A percentile compares a stretch with the other conserved stretches of the same genome.
Conservation (phyloP, 768 basidiomycete species). For the Austroboletus festivus region DNA sequence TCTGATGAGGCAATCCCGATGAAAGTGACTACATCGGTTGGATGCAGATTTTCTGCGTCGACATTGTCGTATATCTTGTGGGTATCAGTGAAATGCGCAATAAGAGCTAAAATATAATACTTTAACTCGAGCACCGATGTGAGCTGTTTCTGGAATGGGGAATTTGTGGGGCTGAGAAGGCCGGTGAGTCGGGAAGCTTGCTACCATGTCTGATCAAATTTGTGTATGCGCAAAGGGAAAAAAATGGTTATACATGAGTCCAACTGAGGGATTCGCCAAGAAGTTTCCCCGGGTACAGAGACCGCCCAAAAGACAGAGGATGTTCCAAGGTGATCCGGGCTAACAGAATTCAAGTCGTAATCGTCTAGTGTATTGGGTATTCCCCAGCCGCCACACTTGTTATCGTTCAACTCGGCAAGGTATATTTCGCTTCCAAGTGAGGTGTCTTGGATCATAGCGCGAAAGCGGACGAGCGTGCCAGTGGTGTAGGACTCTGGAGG, state of each 20-base stretch:
- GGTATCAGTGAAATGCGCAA: slow-evolving; percentile 1
- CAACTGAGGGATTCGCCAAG: slow-evolving; percentile 45
- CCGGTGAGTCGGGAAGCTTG: slow-evolving; percentile 24
- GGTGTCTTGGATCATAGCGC: slow-evolving; percentile 81
- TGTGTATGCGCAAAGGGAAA: not conserved
- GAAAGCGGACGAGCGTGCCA: slow-evolving; percentile 66
- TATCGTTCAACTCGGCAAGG: slow-evolving; percentile 43
- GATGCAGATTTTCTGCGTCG: slow-evolving; percentile 45
- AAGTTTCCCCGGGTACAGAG: slow-evolving; percentile 64
- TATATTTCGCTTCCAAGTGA: slow-evolving; percentile 73
- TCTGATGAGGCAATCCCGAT: slow-evolving; percentile 72
- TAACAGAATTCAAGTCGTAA: slow-evolving; percentile 22
- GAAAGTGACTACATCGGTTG: slow-evolving; percentile 64
- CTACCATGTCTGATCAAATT: slow-evolving; percentile 10
- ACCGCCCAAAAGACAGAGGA: slow-evolving; percentile 70
- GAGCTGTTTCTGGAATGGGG: slow-evolving; percentile 49
- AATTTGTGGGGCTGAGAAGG: slow-evolving; percentile 56
- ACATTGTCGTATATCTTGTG: slow-evolving; percentile 56
- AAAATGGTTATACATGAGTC: slow-evolving; percentile 16
- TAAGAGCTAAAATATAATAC: slow-evolving; percentile 30
- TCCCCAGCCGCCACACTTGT: slow-evolving; percentile 74
- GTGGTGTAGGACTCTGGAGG: slow-evolving; percentile 50
- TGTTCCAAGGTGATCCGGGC: slow-evolving; percentile 56
- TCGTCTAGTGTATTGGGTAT: slow-evolving; percentile 36
- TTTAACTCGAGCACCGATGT: slow-evolving; percentile 75